A percentile compares a stretch with the other conserved stretches of the same genome.
Evolutionary conservation across 129 eudicot genomes (phyloP).

Genomic region (Escallonia rubra): DNA sequence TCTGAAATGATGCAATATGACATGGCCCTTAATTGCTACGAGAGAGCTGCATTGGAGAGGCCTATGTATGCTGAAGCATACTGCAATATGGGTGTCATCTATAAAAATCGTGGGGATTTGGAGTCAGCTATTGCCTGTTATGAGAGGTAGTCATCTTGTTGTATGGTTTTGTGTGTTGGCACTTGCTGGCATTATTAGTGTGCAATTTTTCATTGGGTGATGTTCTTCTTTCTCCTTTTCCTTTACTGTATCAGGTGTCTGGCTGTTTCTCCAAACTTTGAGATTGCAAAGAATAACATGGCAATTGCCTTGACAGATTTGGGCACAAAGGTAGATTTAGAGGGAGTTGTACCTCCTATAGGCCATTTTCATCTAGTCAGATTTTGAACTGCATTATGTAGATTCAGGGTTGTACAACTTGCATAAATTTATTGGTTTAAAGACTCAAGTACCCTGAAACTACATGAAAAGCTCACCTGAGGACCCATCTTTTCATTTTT

Average conservation of each 20-base stretch:
- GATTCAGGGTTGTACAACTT: not conserved
- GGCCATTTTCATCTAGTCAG: not conserved
- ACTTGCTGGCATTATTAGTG: conserved; percentile 1
- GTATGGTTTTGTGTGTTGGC: no score
- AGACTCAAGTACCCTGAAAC: no score
- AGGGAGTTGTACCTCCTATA: not conserved
- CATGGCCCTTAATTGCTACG: conserved; percentile 89
- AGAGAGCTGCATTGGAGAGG: conserved; percentile 91
- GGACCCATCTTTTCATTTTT: no score
- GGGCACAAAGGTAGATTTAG: conserved; percentile 76
- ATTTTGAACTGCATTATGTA: not conserved
- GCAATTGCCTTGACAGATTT: conserved; percentile 94
- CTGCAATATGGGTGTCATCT: conserved; percentile 99
- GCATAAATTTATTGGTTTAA: not conserved
- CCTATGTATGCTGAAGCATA: conserved; percentile 99
- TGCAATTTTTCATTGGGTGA: not conserved
- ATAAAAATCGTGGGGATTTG: conserved; percentile 86
- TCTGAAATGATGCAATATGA: conserved; percentile 99
- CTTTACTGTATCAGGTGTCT: conserved; percentile 57
- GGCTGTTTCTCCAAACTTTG: conserved; percentile 96
- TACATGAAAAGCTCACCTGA: no score
- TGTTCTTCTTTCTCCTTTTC: no score
- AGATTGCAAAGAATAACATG: conserved; percentile 98
- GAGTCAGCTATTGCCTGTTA: conserved; percentile 96
- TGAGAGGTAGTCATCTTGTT: conserved; percentile 54